Conservation (phyloP, 169 alveolate species). For the Eimeria necatrix region DNA sequence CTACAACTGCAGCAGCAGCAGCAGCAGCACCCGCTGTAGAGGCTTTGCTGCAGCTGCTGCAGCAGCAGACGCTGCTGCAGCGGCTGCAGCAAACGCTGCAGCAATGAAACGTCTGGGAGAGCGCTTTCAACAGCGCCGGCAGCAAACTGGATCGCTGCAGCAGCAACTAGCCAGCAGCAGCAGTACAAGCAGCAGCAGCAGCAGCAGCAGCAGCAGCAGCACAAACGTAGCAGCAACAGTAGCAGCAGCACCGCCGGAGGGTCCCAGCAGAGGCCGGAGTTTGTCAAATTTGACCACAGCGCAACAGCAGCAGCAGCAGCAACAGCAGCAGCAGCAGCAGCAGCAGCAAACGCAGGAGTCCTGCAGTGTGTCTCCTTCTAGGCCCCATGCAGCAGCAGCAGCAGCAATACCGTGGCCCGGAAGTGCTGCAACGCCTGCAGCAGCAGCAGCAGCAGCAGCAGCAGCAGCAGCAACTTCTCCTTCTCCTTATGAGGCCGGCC, state of each 20-base stretch:
- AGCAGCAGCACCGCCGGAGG: background rate
- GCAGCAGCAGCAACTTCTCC: background rate
- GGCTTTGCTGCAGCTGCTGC: background rate
- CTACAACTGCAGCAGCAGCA: background rate
- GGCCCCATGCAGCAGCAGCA: background rate
- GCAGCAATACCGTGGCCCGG: background rate
- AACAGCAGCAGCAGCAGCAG: conserved; percentile 25
- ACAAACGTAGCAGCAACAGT: background rate
- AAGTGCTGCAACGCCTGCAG: background rate
- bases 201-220: conserved; percentile 38
- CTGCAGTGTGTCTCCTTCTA: background rate
- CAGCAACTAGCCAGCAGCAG: background rate
- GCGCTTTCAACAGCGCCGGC: conserved; percentile 65
- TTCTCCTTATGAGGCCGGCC: background rate
- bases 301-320: conserved; percentile 52
- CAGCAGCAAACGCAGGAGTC: background rate
- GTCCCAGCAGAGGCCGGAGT: background rate
- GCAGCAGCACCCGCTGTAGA: background rate
- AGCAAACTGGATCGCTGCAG: conserved; percentile 29
- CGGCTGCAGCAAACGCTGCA: conserved; percentile 6
- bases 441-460: conserved; percentile 18
- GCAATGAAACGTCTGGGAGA: conserved; percentile 37
- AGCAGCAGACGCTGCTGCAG: background rate
- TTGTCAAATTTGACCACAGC: background rate
- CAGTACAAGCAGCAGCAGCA: conserved; percentile 48